Base-by-base conservation (phyloP, 805 yeast genomes). In the Kregervanrija pseudodelftensis region DNA sequence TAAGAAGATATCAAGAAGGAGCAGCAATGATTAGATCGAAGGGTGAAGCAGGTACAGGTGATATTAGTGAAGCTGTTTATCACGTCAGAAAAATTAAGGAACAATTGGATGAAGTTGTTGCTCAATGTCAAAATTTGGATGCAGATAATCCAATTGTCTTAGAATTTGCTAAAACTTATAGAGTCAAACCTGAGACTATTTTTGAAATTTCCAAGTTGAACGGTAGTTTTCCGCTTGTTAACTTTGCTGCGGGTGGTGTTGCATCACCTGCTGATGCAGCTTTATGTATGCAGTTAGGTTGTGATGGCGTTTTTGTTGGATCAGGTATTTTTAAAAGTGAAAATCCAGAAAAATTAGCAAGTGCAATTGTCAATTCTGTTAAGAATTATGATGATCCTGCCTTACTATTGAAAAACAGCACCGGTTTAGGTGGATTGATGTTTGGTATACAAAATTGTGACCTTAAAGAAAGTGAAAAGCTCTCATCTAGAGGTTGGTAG, bases 41-140 rank as follows among this genome's bases (percentile, higher is more conserved):
- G 66, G 95, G 95, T 53, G 95, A 85, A 63, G 93, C 95, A 33
- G 95, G 95, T 38, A 85, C 95, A 34, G 95, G 95, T 44, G 93
- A 85, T 63, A 79, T 85, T 43, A 78, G 86, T 36, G 91, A 85
- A 63, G 93, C 93, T 11, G 87, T 85, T 46, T 76, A 72, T 57
- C 95, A 85, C 63, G 80, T 85, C 52, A 72, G 77, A 45, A 69
- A 73, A 52, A 80, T 85, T 61, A 73, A 69, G 48, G 58, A 64
- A 42, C 77, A 84, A 56, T 80, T 84, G 54, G 65, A 67, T 40
- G 66, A 70, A 36, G 75, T 77, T 5, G 49, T 69, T 47, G 39
- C 28, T 2, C 22, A 45, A 12, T 40, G 36, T 9, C 35, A 46
- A 11, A 12, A 11, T 1, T 42, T 57, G 69, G 59, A 61, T 58